Evolutionary conservation across 495 filamentous ascomycete genomes (phyloP), one percentile per base, ranked within the genome.

Genomic region (Thozetella sp.): DNA sequence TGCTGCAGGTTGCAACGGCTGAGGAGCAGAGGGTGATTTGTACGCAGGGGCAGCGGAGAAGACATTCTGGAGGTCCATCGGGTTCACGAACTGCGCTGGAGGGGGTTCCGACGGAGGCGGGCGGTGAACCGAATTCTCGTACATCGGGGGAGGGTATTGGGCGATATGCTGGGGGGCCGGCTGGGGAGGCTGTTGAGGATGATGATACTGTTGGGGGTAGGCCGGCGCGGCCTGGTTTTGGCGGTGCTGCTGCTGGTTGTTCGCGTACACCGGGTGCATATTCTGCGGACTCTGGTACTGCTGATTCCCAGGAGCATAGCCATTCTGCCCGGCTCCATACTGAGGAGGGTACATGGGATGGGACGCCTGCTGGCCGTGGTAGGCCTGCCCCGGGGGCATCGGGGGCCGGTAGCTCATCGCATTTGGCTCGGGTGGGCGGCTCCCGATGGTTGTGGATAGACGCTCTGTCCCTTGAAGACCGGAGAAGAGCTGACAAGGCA

Each of bases 351-450:
- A 59, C 12, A 54, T 52, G 22, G 57, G 3, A n/a, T 56, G 63
- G 15, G 60, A 25, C 26, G 55, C 51, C 2, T 48, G 53, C n/a
- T 79, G 75, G 66, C 67, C 67, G 63, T 72, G 66, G 67, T 71
- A 80, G 53, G 65, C 69, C 63, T 78, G 74, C 53, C 72, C 76
- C 57, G 71, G 71, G 64, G 78, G 78, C 67, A 77, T 72, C 56
- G 71, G 68, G 66, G 68, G 72, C 59, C 71, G 69, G 69, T 74
- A 77, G 63, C 65, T 75, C 73, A 77, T 78, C 53, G 59, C 65
- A 65, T 65, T 56, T 58, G 63, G 25, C 26, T 50, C 59, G 37
- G 54, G 60, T 30, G 25, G 58, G 19, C 46, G 51, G 51, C 51
- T 19, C 55, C 55, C 57, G 40, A 24, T 26, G 27, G 53, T 30